A percentile compares a stretch with the other conserved stretches of the same genome.
phyloP scores from a whole-genome alignment of 2,329 filamentous ascomycete genomes.

The Epichloe uncinata region DNA sequence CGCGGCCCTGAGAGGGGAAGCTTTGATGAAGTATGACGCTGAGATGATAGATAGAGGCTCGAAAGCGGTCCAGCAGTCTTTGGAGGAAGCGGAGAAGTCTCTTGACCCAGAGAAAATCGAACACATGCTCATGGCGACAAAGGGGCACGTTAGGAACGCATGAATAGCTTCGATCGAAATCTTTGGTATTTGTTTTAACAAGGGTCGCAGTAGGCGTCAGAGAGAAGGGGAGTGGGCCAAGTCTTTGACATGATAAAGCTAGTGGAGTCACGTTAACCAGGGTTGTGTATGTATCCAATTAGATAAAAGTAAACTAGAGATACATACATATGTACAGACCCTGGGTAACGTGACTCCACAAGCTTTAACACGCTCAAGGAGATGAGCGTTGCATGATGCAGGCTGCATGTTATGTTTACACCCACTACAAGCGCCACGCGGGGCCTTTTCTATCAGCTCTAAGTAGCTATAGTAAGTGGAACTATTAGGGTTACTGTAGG shows the following conservation, averaged over 20 bases:
- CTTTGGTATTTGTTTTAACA: neutral
- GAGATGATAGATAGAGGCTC: constrained; percentile 21
- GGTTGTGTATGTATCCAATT: too few species aligned
- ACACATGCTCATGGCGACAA: constrained; percentile 21
- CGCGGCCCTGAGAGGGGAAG: constrained; percentile 6
- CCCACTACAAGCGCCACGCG: too few species aligned
- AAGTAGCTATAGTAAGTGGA: too few species aligned
- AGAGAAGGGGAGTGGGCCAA: neutral
- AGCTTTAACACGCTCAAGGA: too few species aligned
- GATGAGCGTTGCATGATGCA: too few species aligned
- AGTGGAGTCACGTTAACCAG: too few species aligned
- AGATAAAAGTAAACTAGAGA: too few species aligned
- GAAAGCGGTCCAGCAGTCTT: constrained; percentile 20
- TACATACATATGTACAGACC: too few species aligned
- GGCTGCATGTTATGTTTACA: neutral
- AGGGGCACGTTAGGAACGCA: constrained; percentile 13
- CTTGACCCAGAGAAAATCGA: constrained; percentile 15
- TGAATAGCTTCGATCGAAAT: neutral
- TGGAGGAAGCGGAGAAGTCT: constrained; percentile 19
- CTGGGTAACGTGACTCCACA: too few species aligned
- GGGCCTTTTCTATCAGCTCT: too few species aligned
- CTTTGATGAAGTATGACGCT: constrained; percentile 17
- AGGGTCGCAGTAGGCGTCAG: neutral
- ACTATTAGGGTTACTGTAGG: too few species aligned
- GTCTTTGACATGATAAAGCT: too few species aligned